Evolutionary conservation across 176 grass and related monocot genomes (phyloP).

Genomic region (Coix lacrymajobi): DNA sequence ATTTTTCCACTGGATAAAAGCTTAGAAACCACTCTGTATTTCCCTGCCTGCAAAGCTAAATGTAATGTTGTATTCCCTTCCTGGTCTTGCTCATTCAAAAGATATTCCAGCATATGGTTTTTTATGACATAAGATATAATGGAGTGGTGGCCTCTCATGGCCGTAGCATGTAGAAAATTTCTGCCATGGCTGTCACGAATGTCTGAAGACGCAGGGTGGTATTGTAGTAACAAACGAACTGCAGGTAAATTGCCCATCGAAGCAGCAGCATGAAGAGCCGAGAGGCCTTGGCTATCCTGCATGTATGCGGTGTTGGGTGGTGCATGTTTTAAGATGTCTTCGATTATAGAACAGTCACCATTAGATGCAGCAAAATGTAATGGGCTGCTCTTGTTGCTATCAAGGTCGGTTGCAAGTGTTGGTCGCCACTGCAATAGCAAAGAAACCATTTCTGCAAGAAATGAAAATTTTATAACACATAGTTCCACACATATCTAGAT

Average conservation of each 20-base stretch:
- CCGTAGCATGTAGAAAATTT: constrained; percentile 38
- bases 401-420: background rate
- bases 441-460: background rate
- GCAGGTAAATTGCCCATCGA: background rate
- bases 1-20: constrained; percentile 1
- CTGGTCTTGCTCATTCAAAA: constrained; percentile 33
- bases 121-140: background rate
- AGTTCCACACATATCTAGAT: background rate
- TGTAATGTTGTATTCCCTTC: constrained; percentile 42
- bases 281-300: background rate
- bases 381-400: background rate
- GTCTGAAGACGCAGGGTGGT: constrained; percentile 30
- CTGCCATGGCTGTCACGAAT: constrained; percentile 11
- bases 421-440: background rate
- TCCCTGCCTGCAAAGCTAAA: constrained; percentile 20
- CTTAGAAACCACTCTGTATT: background rate
- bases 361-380: background rate
- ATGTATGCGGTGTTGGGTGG: background rate
- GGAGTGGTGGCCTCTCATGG: background rate
- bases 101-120: background rate
- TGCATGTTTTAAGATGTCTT: background rate
- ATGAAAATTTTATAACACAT: background rate
- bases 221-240: background rate
- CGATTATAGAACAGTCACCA: background rate
- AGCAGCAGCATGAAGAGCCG: background rate